Evolutionary conservation across 169 alveolate genomes (phyloP), one percentile per base, ranked within the genome.

Genomic region (Plasmodium blacklocki): DNA sequence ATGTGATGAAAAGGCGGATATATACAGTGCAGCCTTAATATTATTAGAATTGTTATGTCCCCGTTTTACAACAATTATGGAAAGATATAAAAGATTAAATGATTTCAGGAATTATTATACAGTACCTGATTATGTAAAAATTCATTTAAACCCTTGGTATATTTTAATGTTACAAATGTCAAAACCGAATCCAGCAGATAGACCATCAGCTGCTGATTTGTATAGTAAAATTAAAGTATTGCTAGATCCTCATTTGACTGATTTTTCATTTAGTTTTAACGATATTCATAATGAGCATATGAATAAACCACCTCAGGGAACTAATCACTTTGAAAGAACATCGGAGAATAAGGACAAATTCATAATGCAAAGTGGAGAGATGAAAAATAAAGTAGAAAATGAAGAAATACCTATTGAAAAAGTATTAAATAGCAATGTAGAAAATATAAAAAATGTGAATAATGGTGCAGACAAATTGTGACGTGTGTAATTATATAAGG

Each of bases 1-100:
- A 71, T 96, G 98, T 91, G 94, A 95, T 56, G 98, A 96, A 75
- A 96, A 96, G 93, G 98, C 97, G 11, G 98, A 96, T 71, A 95
- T 96, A 14, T 96, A 89, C 74, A 95, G 97, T 43, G 97, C 98
- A 49, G 96, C 98, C 14, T 83, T 96, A 88, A 95, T 96, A 50
- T 90, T 96, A 52, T 74, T 96, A 74, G 98, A 96, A 89, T 88
- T 96, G 52, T 88, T 96, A 49, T 95, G 97, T 47, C 98, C 98
- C 11, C 88, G 97, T 63, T 96, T 96, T 91, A 93, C 71, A 67
- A 96, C 98, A 3, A 94, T 94, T 43, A 96, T 96, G 98, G 98
- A 96, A 88, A 85, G 98, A 43, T 92, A 94, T 66, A 91, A 93
- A 59, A 93, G 94, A 43, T 94, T 96, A 73, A 97, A 95, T 74